Evolutionary conservation across 2,329 filamentous ascomycete genomes (phyloP).

Genomic region (Penicillium occitanis): DNA sequence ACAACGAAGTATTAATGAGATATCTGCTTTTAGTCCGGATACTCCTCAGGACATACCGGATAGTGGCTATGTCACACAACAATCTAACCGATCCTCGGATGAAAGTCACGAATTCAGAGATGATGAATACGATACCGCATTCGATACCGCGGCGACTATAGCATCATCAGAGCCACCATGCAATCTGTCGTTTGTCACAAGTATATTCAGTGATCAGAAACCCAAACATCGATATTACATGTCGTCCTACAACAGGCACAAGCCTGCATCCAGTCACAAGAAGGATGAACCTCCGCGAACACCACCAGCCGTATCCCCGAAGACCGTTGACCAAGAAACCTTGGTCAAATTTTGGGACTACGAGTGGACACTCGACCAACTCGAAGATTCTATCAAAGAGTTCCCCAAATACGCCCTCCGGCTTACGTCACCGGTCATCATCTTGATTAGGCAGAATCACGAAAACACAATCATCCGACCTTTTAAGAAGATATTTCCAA

Average conservation of each 20-base stretch:
- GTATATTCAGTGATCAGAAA: slow-evolving; percentile 16
- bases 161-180: slow-evolving; percentile 2
- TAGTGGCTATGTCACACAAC: slow-evolving; percentile 36
- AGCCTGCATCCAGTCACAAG: not conserved
- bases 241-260: slow-evolving; percentile 17
- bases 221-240: slow-evolving; percentile 17
- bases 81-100: slow-evolving; percentile 30
- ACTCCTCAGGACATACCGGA: slow-evolving; percentile 39
- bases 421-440: slow-evolving; percentile 41
- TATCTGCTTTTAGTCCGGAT: slow-evolving; percentile 43
- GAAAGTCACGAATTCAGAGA: slow-evolving; percentile 30
- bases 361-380: slow-evolving; percentile 42
- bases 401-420: slow-evolving; percentile 38
- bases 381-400: slow-evolving; percentile 39
- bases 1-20: slow-evolving; percentile 33
- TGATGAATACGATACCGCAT: slow-evolving; percentile 29
- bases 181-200: slow-evolving; percentile 15
- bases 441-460: slow-evolving; percentile 39
- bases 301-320: slow-evolving; percentile 24
- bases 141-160: not conserved
- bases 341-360: slow-evolving; percentile 39
- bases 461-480: slow-evolving; percentile 37
- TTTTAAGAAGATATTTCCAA: slow-evolving; percentile 39
- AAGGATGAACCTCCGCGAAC: slow-evolving; percentile 17
- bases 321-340: slow-evolving; percentile 31